Base-by-base conservation (phyloP, 495 filamentous ascomycete species). In the Annulohypoxylon maeteangense region DNA sequence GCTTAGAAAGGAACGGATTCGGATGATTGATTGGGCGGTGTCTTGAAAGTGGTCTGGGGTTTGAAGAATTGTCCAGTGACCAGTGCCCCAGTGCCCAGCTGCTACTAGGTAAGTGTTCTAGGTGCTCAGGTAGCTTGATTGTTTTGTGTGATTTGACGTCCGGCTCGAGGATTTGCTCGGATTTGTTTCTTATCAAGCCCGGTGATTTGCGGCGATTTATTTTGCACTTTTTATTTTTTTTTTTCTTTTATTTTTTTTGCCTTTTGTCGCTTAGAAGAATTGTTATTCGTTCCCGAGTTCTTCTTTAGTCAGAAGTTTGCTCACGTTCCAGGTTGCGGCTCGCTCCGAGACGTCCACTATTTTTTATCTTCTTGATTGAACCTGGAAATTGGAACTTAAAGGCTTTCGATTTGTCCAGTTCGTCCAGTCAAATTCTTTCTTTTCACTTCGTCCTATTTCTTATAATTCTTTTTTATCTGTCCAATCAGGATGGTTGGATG, bases 91-190 rank as follows among this genome's bases (percentile, higher is more conserved):
- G 38, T 10, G 12, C 36, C 11, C 31, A 32, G 31, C 6, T 32
- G 31, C 31, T 32, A 32, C n/a, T n/a, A n/a, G n/a, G n/a, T n/a
- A n/a, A 32, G 34, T 38, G 34, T 38, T 38, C 34, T 3, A 38
- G 12, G 34, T 40, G 36, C 36, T 40, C n/a, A 40, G 11, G 2
- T 38, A 12, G 10, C 14, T 42, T 4, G n/a, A 4, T 48, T 51
- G 67, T 65, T 72, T 72, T 70, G 67, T 71, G 73, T 56, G 75
- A 73, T 67, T 74, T 58, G 54, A 44, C 7, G n/a, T 44, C 20
- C 16, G 11, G 48, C 59, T 72, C 72, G 66, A 72, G 57, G 50
- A 51, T 61, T 65, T 34, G 20, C 11, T 55, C 8, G 44, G 62
- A 62, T 31, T 53, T 45, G 48, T 29, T 31, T 53, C 23, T 56